Evolutionary conservation across 1,139 yeast species (phyloP), one percentile per base, ranked within the genome.

Genomic region (Blastobotrys capitulatus): DNA sequence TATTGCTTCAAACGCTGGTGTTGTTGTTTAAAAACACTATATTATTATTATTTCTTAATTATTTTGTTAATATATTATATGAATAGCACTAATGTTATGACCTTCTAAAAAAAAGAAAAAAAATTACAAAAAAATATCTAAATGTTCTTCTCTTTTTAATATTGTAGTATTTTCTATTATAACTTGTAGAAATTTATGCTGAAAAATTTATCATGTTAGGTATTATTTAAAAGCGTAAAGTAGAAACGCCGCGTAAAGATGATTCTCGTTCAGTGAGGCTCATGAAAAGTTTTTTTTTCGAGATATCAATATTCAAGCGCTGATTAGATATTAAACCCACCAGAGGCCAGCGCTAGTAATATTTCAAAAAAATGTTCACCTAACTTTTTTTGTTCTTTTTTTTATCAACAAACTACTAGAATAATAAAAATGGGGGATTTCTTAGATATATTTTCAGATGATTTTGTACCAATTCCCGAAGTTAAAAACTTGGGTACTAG

Each of bases 1-100:
- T 84, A 92, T 94, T 79, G 98, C 99, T 73, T 89, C 97, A 68
- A 89, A 89, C 92, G 94, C 98, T 70, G 98, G 98, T 87, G 98
- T 94, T 75, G 98, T 94, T 77, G 99, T 89, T 75, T 92, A 90
- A 79, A 68, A 46, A 40, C 15, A 31, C 38, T 31, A 25, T 43
- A 36, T 44, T 43, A 34, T 15, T 37, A n/a, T 31, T n/a, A 19
- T 16, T 16, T 16, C 6, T 29, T 7, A 29, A n/a, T 31, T 20
- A 31, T 41, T 38, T 31, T 43, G 44, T 44, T 43, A 35, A 25
- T 38, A 22, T 34, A 26, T n/a, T 19, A 29, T 19, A 18, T 31
- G 20, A 31, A 15, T 31, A 31, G 26, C 16, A 34, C 15, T 19
- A 43, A 26, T 35, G 16, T 37, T 37, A 37, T 16, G 20, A 19